Evolutionary conservation across 2,329 filamentous ascomycete species (phyloP), one percentile per base, ranked within the genome.

Genomic region (Cercospora sojina): DNA sequence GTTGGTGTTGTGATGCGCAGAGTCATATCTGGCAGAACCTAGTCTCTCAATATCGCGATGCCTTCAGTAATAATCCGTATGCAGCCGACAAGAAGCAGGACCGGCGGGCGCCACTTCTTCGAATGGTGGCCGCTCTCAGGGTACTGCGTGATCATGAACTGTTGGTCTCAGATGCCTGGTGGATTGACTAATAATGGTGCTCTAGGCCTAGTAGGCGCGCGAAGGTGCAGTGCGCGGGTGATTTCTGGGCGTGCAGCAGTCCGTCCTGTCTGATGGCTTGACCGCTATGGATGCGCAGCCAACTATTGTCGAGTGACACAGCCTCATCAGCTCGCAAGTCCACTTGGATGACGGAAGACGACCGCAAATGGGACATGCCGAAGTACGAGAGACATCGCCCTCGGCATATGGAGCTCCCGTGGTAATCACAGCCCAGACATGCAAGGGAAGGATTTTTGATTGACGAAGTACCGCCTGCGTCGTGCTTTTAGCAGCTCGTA

Each of bases 11-110:
- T 53, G 47, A 59, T 63, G 38, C 18, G 57, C 59, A 57, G 35
- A 41, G 38, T 55, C 29, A 55, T 62, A 53, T 25, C 56, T 51
- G 64, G 55, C 59, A 49, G 23, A 60, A 63, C 64, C 64, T 64
- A 59, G 60, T 63, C 35, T 43, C 57, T 49, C 38, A 20, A 43
- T 43, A 41, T 25, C 49, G 56, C 18, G 25, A 13, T 25, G 20
- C 38, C 38, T 63, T 32, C 59, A 38, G 35, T n/a, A 47, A 53
- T 49, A 49, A 57, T 64, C 57, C 65, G 61, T 64, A 25, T 64
- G 57, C 65, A 58, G 61, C 60, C 61, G 57, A 32, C 47, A 16
- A 57, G 25, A 61, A 29, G 57, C 47, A 53, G 18, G 18, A 47
- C n/a, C 25, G 55, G 29, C 41, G 64, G 51, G 51, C 59, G 25